phyloP scores from a whole-genome alignment of 176 grass and related monocot genomes.

The Oryza australiensis region DNA sequence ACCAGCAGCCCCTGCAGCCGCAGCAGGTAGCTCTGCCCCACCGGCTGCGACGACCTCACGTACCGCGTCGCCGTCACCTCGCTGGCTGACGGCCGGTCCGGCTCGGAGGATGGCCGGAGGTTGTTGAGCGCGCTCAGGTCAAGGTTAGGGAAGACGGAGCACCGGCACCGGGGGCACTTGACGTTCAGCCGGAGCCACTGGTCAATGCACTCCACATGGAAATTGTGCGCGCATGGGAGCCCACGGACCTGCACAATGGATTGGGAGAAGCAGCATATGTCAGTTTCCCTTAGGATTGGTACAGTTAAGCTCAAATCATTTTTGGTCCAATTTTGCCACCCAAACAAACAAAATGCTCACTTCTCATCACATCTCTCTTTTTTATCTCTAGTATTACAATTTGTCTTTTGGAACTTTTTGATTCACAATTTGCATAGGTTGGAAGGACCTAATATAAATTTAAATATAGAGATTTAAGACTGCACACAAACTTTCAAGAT shows the following conservation, averaged over 20 bases:
- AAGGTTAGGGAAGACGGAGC: conserved; percentile 94
- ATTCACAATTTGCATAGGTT: too few relatives aligned
- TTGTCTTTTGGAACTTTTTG: too few relatives aligned
- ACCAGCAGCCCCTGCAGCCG: conserved; percentile 69
- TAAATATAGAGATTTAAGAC: background rate
- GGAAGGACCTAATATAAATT: too few relatives aligned
- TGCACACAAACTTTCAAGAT: background rate
- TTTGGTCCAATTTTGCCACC: background rate
- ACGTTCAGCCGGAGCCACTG: conserved; percentile 94
- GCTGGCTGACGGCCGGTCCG: conserved; percentile 47
- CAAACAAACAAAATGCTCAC: background rate
- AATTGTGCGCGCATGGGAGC: conserved; percentile 93
- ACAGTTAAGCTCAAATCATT: too few relatives aligned
- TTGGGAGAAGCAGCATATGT: background rate
- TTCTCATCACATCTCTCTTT: too few relatives aligned
- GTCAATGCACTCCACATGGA: conserved; percentile 96
- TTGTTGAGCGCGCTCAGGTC: conserved; percentile 92
- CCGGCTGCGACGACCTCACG: conserved; percentile 39
- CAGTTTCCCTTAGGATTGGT: background rate
- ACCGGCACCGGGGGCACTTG: conserved; percentile 91
- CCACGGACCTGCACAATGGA: conserved; percentile 69
- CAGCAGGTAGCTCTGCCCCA: conserved; percentile 60
- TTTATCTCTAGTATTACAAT: too few relatives aligned
- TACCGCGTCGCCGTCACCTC: conserved; percentile 57
- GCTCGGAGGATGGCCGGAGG: conserved; percentile 49